Base-by-base conservation (phyloP, 176 grass and related monocot species). In the Aegilops tauschii region DNA sequence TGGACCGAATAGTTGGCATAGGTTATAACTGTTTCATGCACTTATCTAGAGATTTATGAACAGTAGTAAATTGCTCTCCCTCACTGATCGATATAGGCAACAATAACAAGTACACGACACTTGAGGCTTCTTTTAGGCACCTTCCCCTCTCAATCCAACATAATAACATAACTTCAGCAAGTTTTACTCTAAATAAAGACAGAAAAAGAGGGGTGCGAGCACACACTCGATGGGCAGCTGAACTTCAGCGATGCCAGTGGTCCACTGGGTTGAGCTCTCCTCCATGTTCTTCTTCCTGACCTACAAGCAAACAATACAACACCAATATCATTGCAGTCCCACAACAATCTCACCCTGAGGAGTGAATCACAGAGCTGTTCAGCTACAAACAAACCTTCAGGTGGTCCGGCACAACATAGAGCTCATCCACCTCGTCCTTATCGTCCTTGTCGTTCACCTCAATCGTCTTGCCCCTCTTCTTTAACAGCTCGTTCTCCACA, bases 181-280 rank as follows among this genome's bases (percentile, higher is more conserved):
- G 61, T n/a, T 80, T 67, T 79, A 58, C 1, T 35, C 2, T 66
- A 87, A 83, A 59, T 13, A 47, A 73, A 28, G 61, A 77, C 6
- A 84, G 23, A 81, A 5, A 52, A 54, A 61, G 35, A 52, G 59
- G 77, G 80, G 27, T 84, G 30, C 63, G 69, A 89, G 32, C 64
- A 88, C 68, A 16, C 58, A 96, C 94, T 96, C 94, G 5, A 96
- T 96, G 17, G 91, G 94, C 42, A 93, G 87, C 74, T 96, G 94
- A 80, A 95, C 87, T 83, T 98, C 92, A 49, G 94, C 92, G 79
- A 98, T 98, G 45, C 97, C 97, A 11, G 97, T 96, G 16, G 97
- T 96, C 97, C 94, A 99, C 63, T 99, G 97, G 23, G 93, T 96
- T n/a, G 94, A 99, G 70, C 94, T 96, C 82, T 99, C 97, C 84